These are phyloP conservation scores for Ustilago esculenta DNA, from an alignment of 1,284 basidiomycete species.

Conservation along the genomic window DNA sequence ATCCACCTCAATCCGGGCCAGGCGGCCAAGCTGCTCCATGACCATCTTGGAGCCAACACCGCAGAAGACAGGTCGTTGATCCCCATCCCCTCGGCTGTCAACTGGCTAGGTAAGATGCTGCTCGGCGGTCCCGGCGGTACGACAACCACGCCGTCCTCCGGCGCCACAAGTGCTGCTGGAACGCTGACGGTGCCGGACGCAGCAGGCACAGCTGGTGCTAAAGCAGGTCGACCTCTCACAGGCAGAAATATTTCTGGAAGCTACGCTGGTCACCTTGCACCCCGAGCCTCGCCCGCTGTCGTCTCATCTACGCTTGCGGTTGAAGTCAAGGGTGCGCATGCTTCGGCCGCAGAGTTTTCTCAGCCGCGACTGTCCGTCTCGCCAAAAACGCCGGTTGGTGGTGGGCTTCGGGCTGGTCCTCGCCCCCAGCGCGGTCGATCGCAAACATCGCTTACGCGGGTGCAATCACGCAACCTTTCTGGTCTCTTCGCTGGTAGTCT, in stretches of 20 bases:
- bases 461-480: slow-evolving; percentile 51
- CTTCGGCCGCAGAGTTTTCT: slow-evolving; percentile 33
- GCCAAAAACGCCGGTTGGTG: slow-evolving; percentile 12
- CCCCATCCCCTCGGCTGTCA: slow-evolving; percentile 46
- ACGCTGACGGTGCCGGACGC: slow-evolving; percentile 22
- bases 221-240: slow-evolving; percentile 13
- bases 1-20: slow-evolving; percentile 85
- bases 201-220: neutral
- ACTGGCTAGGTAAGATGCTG: slow-evolving; percentile 56
- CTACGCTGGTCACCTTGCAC: slow-evolving; percentile 26
- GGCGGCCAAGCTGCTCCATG: slow-evolving; percentile 68
- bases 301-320: slow-evolving; percentile 51
- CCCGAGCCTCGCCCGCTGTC: slow-evolving; percentile 51
- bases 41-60: slow-evolving; percentile 55
- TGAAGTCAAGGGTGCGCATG: slow-evolving; percentile 55
- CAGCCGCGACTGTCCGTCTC: slow-evolving; percentile 17
- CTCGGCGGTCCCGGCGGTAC: slow-evolving; percentile 27
- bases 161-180: neutral
- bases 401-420: slow-evolving; percentile 31
- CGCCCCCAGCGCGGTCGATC: slow-evolving; percentile 40
- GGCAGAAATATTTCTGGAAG: slow-evolving; percentile 35
- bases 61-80: slow-evolving; percentile 45
- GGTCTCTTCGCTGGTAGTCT: slow-evolving; percentile 53
- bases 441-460: slow-evolving; percentile 38
- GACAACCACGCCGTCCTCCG: slow-evolving; percentile 15